These are phyloP conservation scores for Tilletia setariae DNA, from an alignment of 1,284 basidiomycete genomes.

Conservation along the genomic window DNA sequence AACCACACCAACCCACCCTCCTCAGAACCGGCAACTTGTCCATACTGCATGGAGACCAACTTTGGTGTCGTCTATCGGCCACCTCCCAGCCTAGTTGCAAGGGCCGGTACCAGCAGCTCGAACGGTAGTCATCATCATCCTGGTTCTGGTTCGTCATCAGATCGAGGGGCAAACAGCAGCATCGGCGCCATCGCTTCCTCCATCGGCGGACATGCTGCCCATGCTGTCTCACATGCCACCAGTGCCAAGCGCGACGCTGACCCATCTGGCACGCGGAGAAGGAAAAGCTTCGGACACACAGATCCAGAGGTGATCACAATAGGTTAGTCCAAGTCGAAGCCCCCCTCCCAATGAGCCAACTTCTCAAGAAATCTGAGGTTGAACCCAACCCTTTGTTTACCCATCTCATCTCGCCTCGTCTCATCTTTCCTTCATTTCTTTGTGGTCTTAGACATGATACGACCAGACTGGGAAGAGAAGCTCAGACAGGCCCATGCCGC, in stretches of 20 bases:
- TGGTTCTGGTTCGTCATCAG: background rate
- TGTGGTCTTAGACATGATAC: slow-evolving; percentile 35
- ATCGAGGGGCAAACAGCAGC: background rate
- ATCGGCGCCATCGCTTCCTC: background rate
- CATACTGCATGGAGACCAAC: slow-evolving; percentile 93
- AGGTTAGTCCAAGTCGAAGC: slow-evolving; percentile 16
- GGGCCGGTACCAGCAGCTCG: background rate
- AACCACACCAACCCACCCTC: slow-evolving; percentile 40
- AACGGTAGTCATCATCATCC: too few relatives aligned
- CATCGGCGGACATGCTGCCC: background rate
- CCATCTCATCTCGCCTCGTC: background rate
- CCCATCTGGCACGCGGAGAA: slow-evolving; percentile 16
- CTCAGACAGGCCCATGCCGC: slow-evolving; percentile 41
- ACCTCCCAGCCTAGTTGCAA: slow-evolving; percentile 58
- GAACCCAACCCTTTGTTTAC: background rate
- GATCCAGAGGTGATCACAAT: slow-evolving; percentile 44
- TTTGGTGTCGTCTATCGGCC: slow-evolving; percentile 89
- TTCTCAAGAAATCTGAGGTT: too few relatives aligned
- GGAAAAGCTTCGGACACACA: slow-evolving; percentile 34
- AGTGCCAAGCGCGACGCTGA: too few relatives aligned
- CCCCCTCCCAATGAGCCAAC: too few relatives aligned
- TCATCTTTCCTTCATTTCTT: background rate
- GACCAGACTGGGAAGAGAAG: slow-evolving; percentile 49
- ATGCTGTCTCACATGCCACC: background rate
- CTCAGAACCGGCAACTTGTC: slow-evolving; percentile 69